A percentile compares a stretch with the other conserved stretches of the same genome.
phyloP scores from a whole-genome alignment of 179 eudicot genomes.

The Gypsophila paniculata region DNA sequence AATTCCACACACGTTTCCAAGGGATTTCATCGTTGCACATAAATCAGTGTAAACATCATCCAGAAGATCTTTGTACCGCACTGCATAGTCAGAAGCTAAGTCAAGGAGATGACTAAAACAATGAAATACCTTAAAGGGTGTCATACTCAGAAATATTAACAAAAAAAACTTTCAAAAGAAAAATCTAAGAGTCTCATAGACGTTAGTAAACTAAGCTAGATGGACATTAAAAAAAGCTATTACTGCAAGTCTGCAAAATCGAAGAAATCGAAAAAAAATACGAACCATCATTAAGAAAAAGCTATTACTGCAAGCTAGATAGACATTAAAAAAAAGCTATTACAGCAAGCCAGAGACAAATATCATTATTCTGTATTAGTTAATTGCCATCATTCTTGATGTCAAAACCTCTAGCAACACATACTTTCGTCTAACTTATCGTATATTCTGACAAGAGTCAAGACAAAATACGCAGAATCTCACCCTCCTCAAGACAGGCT shows the following conservation, averaged over 20 bases:
- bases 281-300: too few species aligned
- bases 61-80: conserved; percentile 85
- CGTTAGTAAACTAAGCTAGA: conserved; percentile 4
- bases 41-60: conserved; percentile 70
- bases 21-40: conserved; percentile 58
- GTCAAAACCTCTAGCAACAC: not conserved
- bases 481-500: not conserved
- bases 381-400: not conserved
- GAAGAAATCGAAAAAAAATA: too few species aligned
- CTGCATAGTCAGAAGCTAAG: conserved; percentile 41
- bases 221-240: not conserved
- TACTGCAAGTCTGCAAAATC: too few species aligned
- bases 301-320: not conserved
- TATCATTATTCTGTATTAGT: too few species aligned
- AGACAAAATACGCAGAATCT: not conserved
- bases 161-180: conserved; percentile 1
- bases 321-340: too few species aligned
- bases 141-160: not conserved
- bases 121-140: not conserved
- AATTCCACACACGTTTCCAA: conserved; percentile 77
- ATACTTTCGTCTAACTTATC: not conserved
- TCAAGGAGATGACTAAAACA: conserved; percentile 18
- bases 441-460: not conserved
- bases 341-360: not conserved
- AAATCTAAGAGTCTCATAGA: not conserved